Base-by-base conservation (phyloP, 371 early-diverging fungal species). In the Zychaea mexicana region DNA sequence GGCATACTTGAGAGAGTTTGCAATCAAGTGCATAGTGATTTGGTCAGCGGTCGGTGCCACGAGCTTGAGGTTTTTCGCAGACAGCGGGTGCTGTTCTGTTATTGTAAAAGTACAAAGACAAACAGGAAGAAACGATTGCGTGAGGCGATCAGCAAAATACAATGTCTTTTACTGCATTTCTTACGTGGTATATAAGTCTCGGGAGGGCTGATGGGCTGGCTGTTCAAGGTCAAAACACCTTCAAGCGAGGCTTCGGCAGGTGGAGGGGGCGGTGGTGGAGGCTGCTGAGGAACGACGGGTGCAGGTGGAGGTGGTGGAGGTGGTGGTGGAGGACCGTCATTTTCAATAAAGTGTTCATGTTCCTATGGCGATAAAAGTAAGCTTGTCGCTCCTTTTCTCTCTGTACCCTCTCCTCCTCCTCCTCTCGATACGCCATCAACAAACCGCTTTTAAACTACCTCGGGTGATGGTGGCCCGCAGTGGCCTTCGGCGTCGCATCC, bases 11-110 rank as follows among this genome's bases (percentile, higher is more conserved):
- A 74, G 38, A 15, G 19, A n/a, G 21, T 58, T 62, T 19, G 52
- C 58, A 15, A 47, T 60, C 28, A 72, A 66, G 24, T 67, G 73
- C 39, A 69, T 62, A 2, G 73, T 76, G 10, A 67, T 60, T 24
- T 72, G 63, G 31, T 73, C 76, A 12, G 74, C 65, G 27, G 79
- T 75, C 32, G 79, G 79, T 22, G 79, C 71, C 6, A 78, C 52
- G 3, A 69, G 68, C 38, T 69, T 68, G 21, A 78, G 64, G 28
- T 75, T 36, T 60, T 58, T 26, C 30, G 33, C 24, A 0, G 62
- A 38, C 19, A 32, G 42, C 9, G 62, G 53, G 31, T 62, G 62
- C 31, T 60, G 57, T 39, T 36, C 57, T 57, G 19, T 55, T 17
- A 19, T 36, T 36, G 8, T 36, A 36, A 36, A 15, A 36, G 36